These are phyloP conservation scores for Desmodesmus armatus DNA, from an alignment of 139 green algal genomes.

Conservation along the genomic window DNA sequence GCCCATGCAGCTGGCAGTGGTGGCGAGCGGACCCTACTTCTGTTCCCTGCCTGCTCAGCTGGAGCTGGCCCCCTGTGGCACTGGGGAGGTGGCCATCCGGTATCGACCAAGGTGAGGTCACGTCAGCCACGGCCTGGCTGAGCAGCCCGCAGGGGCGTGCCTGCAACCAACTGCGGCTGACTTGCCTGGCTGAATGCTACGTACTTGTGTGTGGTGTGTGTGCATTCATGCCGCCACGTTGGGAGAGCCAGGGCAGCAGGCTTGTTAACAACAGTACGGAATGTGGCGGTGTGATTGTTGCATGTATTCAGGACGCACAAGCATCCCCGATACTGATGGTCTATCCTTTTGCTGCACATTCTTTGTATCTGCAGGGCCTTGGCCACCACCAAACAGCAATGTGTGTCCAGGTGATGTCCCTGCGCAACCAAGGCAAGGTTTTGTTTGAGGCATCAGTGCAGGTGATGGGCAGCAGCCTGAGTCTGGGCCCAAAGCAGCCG, in stretches of 20 bases:
- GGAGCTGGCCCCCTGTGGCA: not conserved
- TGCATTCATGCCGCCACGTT: too few species aligned
- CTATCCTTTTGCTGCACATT: too few species aligned
- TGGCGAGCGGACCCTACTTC: slow-evolving; percentile 34
- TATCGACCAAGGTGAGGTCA: slow-evolving; percentile 35
- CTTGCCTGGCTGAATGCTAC: too few species aligned
- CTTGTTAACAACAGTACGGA: too few species aligned
- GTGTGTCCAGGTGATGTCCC: slow-evolving; percentile 16
- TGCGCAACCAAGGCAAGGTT: not conserved
- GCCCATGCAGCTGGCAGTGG: slow-evolving; percentile 18
- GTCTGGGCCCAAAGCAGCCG: slow-evolving; percentile 2
- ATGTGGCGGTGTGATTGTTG: not conserved
- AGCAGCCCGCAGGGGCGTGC: too few species aligned
- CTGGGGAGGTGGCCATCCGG: not conserved
- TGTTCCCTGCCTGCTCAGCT: not conserved
- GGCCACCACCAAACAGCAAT: slow-evolving; percentile 21
- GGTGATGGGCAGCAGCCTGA: slow-evolving; percentile 30
- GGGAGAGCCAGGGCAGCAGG: too few species aligned
- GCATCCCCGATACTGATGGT: too few species aligned
- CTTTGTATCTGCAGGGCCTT: slow-evolving; percentile 19
- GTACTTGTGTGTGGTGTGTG: too few species aligned
- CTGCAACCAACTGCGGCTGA: too few species aligned
- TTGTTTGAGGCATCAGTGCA: not conserved
- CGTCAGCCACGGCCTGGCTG: too few species aligned
- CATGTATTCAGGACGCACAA: too few species aligned